These are phyloP conservation scores for Trypanosoma caninum DNA, from an alignment of 208 protist species.

Conservation along the genomic window DNA sequence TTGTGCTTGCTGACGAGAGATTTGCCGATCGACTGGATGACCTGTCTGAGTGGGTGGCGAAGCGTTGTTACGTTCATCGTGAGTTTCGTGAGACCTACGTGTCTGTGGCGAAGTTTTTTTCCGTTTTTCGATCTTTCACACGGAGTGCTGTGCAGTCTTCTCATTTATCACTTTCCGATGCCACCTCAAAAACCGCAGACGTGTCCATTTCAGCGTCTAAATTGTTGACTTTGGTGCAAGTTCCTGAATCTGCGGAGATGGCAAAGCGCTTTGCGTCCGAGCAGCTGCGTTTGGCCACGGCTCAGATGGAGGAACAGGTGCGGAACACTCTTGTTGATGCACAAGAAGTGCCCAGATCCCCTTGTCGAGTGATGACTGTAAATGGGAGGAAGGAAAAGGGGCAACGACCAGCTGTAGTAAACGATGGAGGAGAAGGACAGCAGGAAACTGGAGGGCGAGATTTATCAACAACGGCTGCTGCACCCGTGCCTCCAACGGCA, in stretches of 20 bases:
- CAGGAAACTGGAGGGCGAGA: neutral
- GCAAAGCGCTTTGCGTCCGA: constrained; percentile 29
- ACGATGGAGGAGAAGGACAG: neutral
- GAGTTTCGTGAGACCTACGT: constrained; percentile 74
- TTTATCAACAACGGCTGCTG: neutral
- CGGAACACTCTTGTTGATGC: constrained; percentile 8
- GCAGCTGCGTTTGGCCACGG: constrained; percentile 8
- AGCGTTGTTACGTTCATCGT: constrained; percentile 31
- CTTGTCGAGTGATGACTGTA: neutral
- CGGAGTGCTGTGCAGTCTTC: neutral
- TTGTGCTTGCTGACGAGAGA: constrained; percentile 96
- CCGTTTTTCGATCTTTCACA: constrained; percentile 11
- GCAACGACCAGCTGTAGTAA: neutral
- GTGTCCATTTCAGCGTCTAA: neutral
- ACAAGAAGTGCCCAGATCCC: neutral
- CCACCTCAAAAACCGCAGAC: neutral
- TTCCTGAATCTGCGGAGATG: constrained; percentile 23
- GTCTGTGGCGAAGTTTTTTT: constrained; percentile 66
- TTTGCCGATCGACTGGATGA: constrained; percentile 42
- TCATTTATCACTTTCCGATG: neutral
- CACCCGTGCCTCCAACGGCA: neutral
- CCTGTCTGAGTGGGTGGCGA: constrained; percentile 70
- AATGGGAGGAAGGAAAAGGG: neutral
- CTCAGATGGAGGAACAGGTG: constrained; percentile 8
- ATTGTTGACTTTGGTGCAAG: neutral